phyloP scores from a whole-genome alignment of 23 red algal genomes.

The Chondrus crispus region DNA sequence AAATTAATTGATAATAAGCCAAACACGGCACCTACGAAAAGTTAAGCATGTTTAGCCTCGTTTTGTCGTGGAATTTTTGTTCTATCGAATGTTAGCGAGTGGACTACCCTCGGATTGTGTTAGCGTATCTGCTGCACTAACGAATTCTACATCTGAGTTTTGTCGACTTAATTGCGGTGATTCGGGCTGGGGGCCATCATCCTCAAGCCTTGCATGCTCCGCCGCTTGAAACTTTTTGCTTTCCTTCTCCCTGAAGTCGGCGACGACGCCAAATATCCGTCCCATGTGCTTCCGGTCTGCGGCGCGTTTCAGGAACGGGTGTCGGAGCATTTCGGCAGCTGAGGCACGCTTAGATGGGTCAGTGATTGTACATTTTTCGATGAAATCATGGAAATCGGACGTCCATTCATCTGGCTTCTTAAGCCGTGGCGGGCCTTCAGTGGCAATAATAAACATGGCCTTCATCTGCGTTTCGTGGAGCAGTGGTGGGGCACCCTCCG shows the following conservation, averaged over 20 bases:
- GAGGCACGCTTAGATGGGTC: conserved; percentile 63
- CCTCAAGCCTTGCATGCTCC: conserved; percentile 10
- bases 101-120: background rate
- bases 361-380: conserved; percentile 59
- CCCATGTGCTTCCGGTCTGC: conserved; percentile 61
- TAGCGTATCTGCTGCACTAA: conserved; percentile 16
- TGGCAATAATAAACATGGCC: conserved; percentile 97
- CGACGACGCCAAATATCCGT: conserved; percentile 67
- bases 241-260: conserved; percentile 60
- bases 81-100: no score
- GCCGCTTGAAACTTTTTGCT: conserved; percentile 26
- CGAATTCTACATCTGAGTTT: conserved; percentile 26
- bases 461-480: conserved; percentile 83
- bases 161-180: conserved; percentile 3
- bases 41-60: no score
- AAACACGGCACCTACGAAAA: no score
- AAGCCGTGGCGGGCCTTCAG: conserved; percentile 77
- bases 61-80: no score
- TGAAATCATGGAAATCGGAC: conserved; percentile 83
- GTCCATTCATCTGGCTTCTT: conserved; percentile 74
- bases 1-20: no score
- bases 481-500: conserved; percentile 89
- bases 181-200: conserved; percentile 2
- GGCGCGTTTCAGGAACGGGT: conserved; percentile 83
- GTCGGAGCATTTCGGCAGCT: conserved; percentile 73